Base-by-base conservation (phyloP, 257 asterid genomes). In the Primulina eburnea region DNA sequence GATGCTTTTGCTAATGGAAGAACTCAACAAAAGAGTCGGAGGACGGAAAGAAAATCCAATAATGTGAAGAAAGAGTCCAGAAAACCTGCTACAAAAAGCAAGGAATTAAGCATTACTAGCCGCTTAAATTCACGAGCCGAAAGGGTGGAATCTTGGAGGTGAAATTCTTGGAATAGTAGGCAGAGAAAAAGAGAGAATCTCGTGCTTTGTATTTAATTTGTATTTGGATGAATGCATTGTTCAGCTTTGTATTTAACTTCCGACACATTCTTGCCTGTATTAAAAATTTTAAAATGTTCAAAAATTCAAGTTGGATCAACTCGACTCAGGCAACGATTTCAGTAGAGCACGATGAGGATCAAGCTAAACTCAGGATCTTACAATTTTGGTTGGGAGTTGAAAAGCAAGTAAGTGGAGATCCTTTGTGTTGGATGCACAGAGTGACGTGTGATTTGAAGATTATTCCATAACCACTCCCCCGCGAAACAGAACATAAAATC, bases 61-160 rank as follows among this genome's bases (percentile, higher is more conserved):
- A 67, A 67, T 30, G 40, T 12, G 21, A 86, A 76, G 80, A 89
- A 66, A 65, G 85, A 70, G 62, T 68, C 79, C 1, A 82, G 76
- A 53, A 82, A 73, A 53, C 62, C 57, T 74, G 67, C 65, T 34
- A 92, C 79, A 64, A 86, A 77, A 69, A 79, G 72, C 71, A 80
- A 80, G 75, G 89, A 79, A 24, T 4, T 68, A 33, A 80, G 76
- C 60, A 74, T 74, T 66, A 38, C 84, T 40, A 77, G 89, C 58
- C 84, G 90, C 9, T 70, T 84, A 28, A 88, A 85, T 81, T 82
- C 92, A 7, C 74, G 63, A 18, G 60, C 87, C 8, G 97, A 82
- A 58, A 75, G 85, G 64, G 83, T 77, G 65, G 95, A 84, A 76
- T 81, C 89, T 3, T 92, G 98, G 96, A 84, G 90, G 58, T 92